phyloP scores from a whole-genome alignment of 192 early-diverging fungal species.

The Coemansia sp. region DNA sequence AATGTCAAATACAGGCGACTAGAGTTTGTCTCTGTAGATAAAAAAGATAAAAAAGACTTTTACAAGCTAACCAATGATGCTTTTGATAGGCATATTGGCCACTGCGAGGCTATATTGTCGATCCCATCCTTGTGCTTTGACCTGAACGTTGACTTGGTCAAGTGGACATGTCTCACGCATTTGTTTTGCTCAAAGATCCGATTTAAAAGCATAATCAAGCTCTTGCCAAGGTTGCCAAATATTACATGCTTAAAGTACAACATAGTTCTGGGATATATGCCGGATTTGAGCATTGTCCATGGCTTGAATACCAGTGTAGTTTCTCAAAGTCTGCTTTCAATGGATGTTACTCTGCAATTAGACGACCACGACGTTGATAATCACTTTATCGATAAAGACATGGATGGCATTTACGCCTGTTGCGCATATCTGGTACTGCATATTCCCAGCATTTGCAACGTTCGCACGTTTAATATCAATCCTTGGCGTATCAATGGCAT shows the following conservation, averaged over 20 bases:
- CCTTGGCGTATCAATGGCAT: too few relatives aligned
- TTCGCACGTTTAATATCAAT: too few relatives aligned
- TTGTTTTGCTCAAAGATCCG: neutral
- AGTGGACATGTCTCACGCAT: neutral
- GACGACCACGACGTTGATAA: too few relatives aligned
- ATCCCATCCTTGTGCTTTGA: neutral
- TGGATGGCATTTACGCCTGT: neutral
- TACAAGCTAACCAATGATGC: neutral
- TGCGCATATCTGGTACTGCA: neutral
- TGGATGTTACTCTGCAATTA: neutral
- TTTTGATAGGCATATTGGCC: neutral
- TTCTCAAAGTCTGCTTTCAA: neutral
- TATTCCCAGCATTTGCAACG: neutral
- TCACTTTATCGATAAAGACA: too few relatives aligned
- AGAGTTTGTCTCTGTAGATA: neutral
- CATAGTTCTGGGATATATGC: neutral
- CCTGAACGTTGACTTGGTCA: neutral
- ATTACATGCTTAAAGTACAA: neutral
- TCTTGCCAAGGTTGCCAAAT: neutral
- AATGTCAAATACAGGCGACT: neutral
- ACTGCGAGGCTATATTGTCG: neutral
- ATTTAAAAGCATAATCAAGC: neutral
- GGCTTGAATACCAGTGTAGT: too few relatives aligned
- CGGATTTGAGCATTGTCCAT: too few relatives aligned
- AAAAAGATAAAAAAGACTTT: neutral